These are phyloP conservation scores for Sordaria brevicollis DNA, from an alignment of 495 filamentous ascomycete genomes.

Conservation along the genomic window DNA sequence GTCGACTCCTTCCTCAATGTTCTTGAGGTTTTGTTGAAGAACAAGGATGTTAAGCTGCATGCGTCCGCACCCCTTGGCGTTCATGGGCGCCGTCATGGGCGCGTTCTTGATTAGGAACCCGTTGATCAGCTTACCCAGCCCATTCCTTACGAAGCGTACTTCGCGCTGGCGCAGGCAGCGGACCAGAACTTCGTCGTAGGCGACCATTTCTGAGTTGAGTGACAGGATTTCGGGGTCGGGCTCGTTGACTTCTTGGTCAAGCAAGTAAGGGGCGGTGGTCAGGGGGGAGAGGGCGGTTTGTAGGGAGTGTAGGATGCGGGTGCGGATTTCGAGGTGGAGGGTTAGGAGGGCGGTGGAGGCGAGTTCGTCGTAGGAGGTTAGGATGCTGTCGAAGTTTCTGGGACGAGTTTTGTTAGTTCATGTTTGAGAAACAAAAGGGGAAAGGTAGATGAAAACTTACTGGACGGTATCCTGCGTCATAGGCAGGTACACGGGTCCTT, in stretches of 20 bases:
- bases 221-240: conserved; percentile 68
- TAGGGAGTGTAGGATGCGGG: conserved; percentile 63
- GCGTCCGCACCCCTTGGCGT: conserved; percentile 56
- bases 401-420: conserved; percentile 11
- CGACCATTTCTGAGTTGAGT: conserved; percentile 69
- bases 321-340: conserved; percentile 78
- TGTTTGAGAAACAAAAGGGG: not conserved
- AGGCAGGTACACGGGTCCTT: conserved; percentile 67
- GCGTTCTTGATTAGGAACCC: conserved; percentile 34
- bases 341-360: conserved; percentile 67
- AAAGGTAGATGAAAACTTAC: conserved; percentile 32
- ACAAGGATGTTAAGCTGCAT: conserved; percentile 90
- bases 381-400: conserved; percentile 71
- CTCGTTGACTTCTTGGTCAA: conserved; percentile 62
- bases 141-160: conserved; percentile 58
- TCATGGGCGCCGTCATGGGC: conserved; percentile 36
- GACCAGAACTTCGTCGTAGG: conserved; percentile 71
- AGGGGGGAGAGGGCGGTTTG: conserved; percentile 40
- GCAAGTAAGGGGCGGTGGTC: conserved; percentile 54
- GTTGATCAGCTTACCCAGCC: conserved; percentile 45
- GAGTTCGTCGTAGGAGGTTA: conserved; percentile 69
- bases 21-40: conserved; percentile 89
- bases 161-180: conserved; percentile 58
- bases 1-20: conserved; percentile 65
- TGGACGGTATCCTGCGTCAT: conserved; percentile 76